phyloP scores from a whole-genome alignment of 768 basidiomycete species.

The Heimioporus sp. region DNA sequence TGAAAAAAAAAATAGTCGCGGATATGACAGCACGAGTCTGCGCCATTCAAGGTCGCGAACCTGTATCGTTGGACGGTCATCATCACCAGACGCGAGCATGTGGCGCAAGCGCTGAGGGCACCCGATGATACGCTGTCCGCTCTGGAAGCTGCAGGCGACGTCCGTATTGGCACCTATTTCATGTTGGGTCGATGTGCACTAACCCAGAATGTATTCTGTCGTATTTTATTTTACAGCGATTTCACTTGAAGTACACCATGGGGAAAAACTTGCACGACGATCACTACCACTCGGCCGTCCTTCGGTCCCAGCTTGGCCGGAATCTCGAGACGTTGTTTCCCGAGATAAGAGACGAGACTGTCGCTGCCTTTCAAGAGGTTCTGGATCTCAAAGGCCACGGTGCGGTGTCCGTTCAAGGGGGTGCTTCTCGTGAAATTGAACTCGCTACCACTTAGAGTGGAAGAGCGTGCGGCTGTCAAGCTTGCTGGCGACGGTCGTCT shows the following conservation, averaged over 20 bases:
- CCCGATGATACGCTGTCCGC: slow-evolving; percentile 36
- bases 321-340: slow-evolving; percentile 38
- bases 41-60: slow-evolving; percentile 29
- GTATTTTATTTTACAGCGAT: slow-evolving; percentile 21
- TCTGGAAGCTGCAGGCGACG: slow-evolving; percentile 24
- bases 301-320: slow-evolving; percentile 34
- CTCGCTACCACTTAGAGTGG: slow-evolving; percentile 36
- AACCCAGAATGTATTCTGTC: too few species aligned
- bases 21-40: slow-evolving; percentile 19
- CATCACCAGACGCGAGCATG: slow-evolving; percentile 24
- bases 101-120: slow-evolving; percentile 40
- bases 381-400: slow-evolving; percentile 25
- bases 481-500: slow-evolving; percentile 34
- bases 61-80: slow-evolving; percentile 38
- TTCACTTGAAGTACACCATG: slow-evolving; percentile 40
- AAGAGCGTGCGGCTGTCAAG: slow-evolving; percentile 26
- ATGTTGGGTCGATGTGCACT: too few species aligned
- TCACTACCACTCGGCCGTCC: slow-evolving; percentile 29
- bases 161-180: slow-evolving; percentile 14
- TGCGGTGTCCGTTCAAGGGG: background rate
- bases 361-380: slow-evolving; percentile 35
- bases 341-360: slow-evolving; percentile 43
- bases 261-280: slow-evolving; percentile 29
- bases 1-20: background rate
- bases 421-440: background rate